phyloP scores from a whole-genome alignment of 805 yeast species.

The Wickerhamomyces strasburgensis region DNA sequence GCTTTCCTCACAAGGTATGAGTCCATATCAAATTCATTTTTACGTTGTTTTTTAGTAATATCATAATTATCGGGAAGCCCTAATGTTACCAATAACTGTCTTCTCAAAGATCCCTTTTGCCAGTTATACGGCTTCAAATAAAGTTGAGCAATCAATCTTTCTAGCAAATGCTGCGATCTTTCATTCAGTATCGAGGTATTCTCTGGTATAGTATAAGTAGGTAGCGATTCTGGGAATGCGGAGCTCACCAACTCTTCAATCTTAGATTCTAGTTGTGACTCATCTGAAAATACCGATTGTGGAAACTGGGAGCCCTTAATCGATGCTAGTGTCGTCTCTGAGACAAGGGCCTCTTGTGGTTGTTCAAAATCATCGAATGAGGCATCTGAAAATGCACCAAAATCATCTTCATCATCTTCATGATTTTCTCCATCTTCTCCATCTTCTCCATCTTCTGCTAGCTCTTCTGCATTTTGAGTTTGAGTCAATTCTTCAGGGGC shows the following conservation, averaged over 20 bases:
- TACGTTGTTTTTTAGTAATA: conserved; percentile 42
- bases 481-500: not conserved
- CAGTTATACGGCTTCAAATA: conserved; percentile 59
- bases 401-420: conserved; percentile 25
- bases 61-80: conserved; percentile 63
- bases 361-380: conserved; percentile 30
- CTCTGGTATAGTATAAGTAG: conserved; percentile 6
- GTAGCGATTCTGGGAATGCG: conserved; percentile 12
- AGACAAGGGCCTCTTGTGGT: conserved; percentile 7
- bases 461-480: not conserved
- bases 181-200: conserved; percentile 24
- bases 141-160: conserved; percentile 43
- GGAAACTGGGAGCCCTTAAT: conserved; percentile 8
- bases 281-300: conserved; percentile 12
- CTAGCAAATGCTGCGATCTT: conserved; percentile 37
- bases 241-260: conserved; percentile 5
- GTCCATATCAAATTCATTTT: conserved; percentile 21
- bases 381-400: conserved; percentile 31
- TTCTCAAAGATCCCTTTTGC: conserved; percentile 61
- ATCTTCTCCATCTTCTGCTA: not conserved
- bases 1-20: conserved; percentile 21
- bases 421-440: conserved; percentile 1
- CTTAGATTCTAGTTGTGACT: conserved; percentile 5
- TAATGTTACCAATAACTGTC: conserved; percentile 55
- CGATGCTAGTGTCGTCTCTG: not conserved